phyloP scores from a whole-genome alignment of 73 alveolate genomes.

The Durusdinium trenchii region DNA sequence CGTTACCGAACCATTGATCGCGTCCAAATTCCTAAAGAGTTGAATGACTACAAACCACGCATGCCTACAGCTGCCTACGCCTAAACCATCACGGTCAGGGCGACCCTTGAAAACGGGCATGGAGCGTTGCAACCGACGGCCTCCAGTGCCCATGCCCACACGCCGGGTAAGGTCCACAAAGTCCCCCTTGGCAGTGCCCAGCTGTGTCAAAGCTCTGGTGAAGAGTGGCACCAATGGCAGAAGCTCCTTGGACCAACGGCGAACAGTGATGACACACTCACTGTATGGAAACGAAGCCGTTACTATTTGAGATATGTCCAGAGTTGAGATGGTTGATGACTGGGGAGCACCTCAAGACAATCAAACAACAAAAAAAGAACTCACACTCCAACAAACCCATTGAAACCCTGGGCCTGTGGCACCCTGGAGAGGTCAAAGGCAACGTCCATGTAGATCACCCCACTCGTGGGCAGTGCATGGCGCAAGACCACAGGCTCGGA shows the following conservation, averaged over 20 bases:
- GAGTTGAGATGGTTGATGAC: neutral
- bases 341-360: neutral
- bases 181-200: slow-evolving; percentile 77
- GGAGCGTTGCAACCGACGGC: too few species aligned
- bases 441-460: slow-evolving; percentile 75
- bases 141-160: slow-evolving; percentile 92
- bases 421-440: slow-evolving; percentile 89
- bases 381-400: neutral
- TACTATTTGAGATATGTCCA: neutral
- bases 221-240: slow-evolving; percentile 91
- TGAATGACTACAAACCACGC: neutral
- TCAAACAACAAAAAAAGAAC: neutral
- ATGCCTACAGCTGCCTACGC: too few species aligned
- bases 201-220: slow-evolving; percentile 76
- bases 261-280: neutral
- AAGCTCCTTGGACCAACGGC: neutral
- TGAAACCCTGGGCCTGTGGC: neutral
- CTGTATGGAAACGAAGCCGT: neutral
- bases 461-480: slow-evolving; percentile 79
- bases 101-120: too few species aligned
- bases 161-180: slow-evolving; percentile 92
- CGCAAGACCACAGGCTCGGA: slow-evolving; percentile 42
- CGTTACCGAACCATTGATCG: too few species aligned
- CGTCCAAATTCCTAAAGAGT: too few species aligned
- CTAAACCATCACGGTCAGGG: too few species aligned